Base-by-base conservation (phyloP, 805 yeast genomes). In the Yamadazyma paraphyllophila region DNA sequence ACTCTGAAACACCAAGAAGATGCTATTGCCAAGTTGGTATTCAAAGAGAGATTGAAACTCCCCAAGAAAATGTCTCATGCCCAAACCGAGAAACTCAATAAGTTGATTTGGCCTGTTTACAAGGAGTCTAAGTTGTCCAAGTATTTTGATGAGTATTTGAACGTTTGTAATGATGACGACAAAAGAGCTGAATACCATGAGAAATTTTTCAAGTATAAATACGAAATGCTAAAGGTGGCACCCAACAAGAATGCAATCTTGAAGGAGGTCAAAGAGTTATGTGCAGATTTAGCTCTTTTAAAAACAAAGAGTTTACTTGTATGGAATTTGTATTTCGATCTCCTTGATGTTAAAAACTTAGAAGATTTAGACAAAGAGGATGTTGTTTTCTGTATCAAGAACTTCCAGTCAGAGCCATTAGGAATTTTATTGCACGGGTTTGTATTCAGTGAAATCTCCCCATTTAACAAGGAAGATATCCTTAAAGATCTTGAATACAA, bases 241-340 rank as follows among this genome's bases (percentile, higher is more conserved):
- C 88, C 94, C 0, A 82, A 83, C 45, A 59, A 61, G 12, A 37
- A n/a, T 3, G 47, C 45, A 1, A 24, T 50, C 34, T 67, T 68
- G 8, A 54, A 55, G 1, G 74, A 77, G 24, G 65, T 90, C 3
- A 67, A 67, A 36, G 80, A 77, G 8, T 73, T 81, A 75, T 79
- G 81, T 0, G 82, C 80, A 11, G 95, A 85, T 30, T 79, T 91
- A 83, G 80, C 90, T 3, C 66, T 84, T 12, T 79, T 92, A 12
- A 76, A 80, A 33, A 78, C 83, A 16, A 73, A 76, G 1, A 81
- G 81, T 5, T 69, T 78, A 31, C 66, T 76, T 26, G 88, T 90
- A 1, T 91, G 96, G 96, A 71, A 75, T 32, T 57, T 83, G 9
- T 80, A 80, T 56, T 77, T 89, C 46, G 94, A 90, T 51, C 85